These are phyloP conservation scores for Globisporangium middletonii DNA, from an alignment of 352 stramenopile species.

Conservation along the genomic window DNA sequence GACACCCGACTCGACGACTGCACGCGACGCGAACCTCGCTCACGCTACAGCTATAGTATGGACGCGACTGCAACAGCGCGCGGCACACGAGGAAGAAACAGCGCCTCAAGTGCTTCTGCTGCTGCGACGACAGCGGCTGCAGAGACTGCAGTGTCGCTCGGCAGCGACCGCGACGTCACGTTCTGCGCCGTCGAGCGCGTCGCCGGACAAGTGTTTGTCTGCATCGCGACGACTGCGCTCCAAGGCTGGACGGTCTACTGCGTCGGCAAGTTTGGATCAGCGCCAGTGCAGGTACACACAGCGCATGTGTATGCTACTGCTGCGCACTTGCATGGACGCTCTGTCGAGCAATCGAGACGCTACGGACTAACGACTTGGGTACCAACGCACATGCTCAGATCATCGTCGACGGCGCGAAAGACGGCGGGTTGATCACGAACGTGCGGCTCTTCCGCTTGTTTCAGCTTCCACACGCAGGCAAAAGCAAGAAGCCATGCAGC, in stretches of 20 bases:
- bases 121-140: constrained; percentile 4
- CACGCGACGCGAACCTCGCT: not conserved
- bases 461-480: constrained; percentile 12
- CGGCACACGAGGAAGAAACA: not conserved
- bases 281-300: constrained; percentile 33
- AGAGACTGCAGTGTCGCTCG: constrained; percentile 15
- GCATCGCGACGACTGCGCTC: constrained; percentile 42
- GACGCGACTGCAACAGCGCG: not conserved
- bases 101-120: not conserved
- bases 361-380: not conserved
- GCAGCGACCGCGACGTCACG: constrained; percentile 34
- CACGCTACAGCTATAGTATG: not conserved
- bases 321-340: constrained; percentile 1
- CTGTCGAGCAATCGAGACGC: not conserved
- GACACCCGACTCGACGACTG: not conserved
- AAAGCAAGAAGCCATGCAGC: not conserved
- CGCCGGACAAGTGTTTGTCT: constrained; percentile 35
- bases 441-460: constrained; percentile 67
- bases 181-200: constrained; percentile 65
- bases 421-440: constrained; percentile 28
- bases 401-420: constrained; percentile 32
- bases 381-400: constrained; percentile 21
- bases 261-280: constrained; percentile 48
- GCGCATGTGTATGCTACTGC: not conserved
- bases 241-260: constrained; percentile 49